These are phyloP conservation scores for Arctostaphylos glauca DNA, from an alignment of 148 eudicot species.

Conservation along the genomic window DNA sequence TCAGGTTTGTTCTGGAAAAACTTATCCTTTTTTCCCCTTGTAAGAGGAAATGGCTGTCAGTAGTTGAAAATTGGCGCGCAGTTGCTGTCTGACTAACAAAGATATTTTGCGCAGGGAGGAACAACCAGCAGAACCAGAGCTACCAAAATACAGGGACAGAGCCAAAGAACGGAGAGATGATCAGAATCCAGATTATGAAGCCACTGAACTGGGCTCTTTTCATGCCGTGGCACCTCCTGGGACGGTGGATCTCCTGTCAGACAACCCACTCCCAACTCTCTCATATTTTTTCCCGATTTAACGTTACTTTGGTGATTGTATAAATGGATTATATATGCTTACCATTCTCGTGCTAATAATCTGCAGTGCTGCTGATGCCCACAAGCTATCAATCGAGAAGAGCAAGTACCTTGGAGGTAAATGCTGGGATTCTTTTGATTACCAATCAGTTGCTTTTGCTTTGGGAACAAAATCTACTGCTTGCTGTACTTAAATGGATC, in stretches of 20 bases:
- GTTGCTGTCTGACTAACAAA: not conserved
- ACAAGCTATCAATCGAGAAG: slow-evolving; percentile 93
- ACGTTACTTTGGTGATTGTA: not conserved
- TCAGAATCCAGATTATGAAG: slow-evolving; percentile 94
- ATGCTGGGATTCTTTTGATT: slow-evolving; percentile 11
- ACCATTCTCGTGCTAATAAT: not conserved
- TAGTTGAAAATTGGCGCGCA: slow-evolving; percentile 1
- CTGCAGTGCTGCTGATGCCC: slow-evolving; percentile 76
- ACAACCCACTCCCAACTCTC: not conserved
- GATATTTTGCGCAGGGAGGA: slow-evolving; percentile 57
- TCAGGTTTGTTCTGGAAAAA: not conserved
- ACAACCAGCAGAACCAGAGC: slow-evolving; percentile 79
- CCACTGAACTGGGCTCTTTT: slow-evolving; percentile 68
- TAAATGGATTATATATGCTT: not conserved
- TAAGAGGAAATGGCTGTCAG: not conserved
- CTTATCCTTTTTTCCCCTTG: not conserved
- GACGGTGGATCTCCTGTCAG: slow-evolving; percentile 65
- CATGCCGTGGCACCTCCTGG: slow-evolving; percentile 99
- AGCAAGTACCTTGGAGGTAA: slow-evolving; percentile 99
- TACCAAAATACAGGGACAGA: slow-evolving; percentile 82
- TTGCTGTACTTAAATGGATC: not conserved
- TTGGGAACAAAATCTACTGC: not conserved
- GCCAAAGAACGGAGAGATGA: slow-evolving; percentile 97
- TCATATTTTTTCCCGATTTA: not conserved
- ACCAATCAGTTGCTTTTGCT: not conserved